Evolutionary conservation across 352 stramenopile species (phyloP).

Genomic region (Nothophytophthora sp.): DNA sequence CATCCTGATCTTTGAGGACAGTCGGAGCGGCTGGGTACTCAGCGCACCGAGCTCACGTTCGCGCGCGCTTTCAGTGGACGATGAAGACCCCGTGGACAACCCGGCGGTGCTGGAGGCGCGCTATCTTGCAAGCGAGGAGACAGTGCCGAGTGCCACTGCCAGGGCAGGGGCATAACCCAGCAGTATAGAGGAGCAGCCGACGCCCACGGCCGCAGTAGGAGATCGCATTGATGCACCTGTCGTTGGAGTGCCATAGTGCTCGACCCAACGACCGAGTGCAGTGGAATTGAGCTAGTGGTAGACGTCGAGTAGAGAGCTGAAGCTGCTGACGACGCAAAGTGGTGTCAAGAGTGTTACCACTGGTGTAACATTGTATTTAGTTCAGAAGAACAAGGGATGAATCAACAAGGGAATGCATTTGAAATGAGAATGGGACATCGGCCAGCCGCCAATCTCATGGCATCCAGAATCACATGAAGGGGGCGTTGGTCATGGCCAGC

Average conservation of each 20-base stretch:
- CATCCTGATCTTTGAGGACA: slow-evolving; percentile 66
- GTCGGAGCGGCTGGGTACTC: slow-evolving; percentile 50
- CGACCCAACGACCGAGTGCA: too few species aligned
- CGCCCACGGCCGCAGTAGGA: too few species aligned
- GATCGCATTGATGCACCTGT: too few species aligned
- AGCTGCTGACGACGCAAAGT: background rate
- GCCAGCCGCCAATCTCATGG: too few species aligned
- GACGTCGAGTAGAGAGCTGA: background rate
- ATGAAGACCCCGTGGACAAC: slow-evolving; percentile 54
- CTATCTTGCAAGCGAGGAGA: slow-evolving; percentile 27
- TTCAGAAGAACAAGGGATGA: slow-evolving; percentile 29
- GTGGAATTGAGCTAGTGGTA: too few species aligned
- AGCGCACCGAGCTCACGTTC: slow-evolving; percentile 55
- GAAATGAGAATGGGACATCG: slow-evolving; percentile 12
- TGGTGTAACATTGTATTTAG: slow-evolving; percentile 53
- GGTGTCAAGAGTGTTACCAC: background rate
- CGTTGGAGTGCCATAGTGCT: too few species aligned
- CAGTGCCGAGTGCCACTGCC: background rate
- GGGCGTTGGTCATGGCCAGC: slow-evolving; percentile 50
- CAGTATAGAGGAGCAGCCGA: too few species aligned
- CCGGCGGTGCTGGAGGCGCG: slow-evolving; percentile 38
- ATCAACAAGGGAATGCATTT: slow-evolving; percentile 14
- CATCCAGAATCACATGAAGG: slow-evolving; percentile 19
- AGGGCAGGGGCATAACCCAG: too few species aligned
- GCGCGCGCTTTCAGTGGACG: slow-evolving; percentile 58